Evolutionary conservation across 2,329 filamentous ascomycete genomes (phyloP).

Genomic region (Grosmannia huntii): DNA sequence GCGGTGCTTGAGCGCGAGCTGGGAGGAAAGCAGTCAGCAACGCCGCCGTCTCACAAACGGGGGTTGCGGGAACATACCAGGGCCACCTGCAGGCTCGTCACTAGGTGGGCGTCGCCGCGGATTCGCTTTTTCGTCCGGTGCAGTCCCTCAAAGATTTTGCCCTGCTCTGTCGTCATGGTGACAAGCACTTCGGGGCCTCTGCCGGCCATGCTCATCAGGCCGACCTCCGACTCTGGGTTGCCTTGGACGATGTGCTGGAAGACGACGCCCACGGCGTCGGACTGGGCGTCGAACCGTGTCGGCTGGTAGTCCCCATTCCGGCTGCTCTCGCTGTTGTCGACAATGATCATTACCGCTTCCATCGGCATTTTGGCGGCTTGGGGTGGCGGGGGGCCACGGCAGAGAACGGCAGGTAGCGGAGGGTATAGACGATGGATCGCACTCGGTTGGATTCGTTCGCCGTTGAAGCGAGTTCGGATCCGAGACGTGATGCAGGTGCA

Average conservation of each 20-base stretch:
- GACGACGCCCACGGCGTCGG: constrained; percentile 86
- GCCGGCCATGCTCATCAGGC: constrained; percentile 97
- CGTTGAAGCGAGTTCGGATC: not conserved
- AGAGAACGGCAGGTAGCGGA: not conserved
- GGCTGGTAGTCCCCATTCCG: constrained; percentile 90
- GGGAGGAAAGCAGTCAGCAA: constrained; percentile 3
- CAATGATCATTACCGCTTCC: constrained; percentile 98
- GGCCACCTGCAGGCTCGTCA: constrained; percentile 90
- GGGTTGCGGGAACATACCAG: constrained; percentile 48
- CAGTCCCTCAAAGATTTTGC: constrained; percentile 85
- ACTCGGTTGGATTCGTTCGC: not conserved
- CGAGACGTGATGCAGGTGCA: not conserved
- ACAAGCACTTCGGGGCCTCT: constrained; percentile 95
- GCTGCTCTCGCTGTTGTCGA: constrained; percentile 98
- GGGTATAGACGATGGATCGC: not conserved
- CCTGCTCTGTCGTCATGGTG: constrained; percentile 90
- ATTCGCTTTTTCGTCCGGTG: constrained; percentile 87
- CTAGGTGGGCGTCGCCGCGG: constrained; percentile 73
- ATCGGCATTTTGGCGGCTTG: constrained; percentile 66
- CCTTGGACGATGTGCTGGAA: constrained; percentile 92
- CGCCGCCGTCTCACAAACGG: not conserved
- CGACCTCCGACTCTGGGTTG: constrained; percentile 94
- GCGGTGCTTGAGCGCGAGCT: constrained; percentile 94
- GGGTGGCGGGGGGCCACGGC: not conserved
- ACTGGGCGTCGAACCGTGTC: constrained; percentile 90